These are phyloP conservation scores for Fusarium nodosum DNA, from an alignment of 2,329 filamentous ascomycete species.

Conservation along the genomic window DNA sequence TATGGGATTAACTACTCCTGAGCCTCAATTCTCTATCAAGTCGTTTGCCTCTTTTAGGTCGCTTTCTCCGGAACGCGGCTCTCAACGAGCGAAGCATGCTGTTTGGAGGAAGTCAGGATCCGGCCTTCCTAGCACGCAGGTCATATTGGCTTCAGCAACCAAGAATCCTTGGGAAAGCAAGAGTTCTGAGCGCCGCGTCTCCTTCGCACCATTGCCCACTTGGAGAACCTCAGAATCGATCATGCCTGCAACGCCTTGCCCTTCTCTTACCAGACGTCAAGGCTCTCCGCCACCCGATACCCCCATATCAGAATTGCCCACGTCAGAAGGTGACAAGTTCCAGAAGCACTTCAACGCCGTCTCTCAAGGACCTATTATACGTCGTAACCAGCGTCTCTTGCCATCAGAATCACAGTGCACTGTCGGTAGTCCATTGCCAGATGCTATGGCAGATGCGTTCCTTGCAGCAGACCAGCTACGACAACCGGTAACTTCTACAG, in stretches of 20 bases:
- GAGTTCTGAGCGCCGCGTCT: slow-evolving; percentile 53
- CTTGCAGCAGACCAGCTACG: slow-evolving; percentile 45
- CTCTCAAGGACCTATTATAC: slow-evolving; percentile 53
- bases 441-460: slow-evolving; percentile 48
- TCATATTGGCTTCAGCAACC: slow-evolving; percentile 54
- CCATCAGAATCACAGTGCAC: slow-evolving; percentile 59
- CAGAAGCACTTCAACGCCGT: slow-evolving; percentile 63
- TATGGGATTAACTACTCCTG: slow-evolving; percentile 59
- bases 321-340: slow-evolving; percentile 57
- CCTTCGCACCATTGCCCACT: slow-evolving; percentile 55
- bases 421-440: slow-evolving; percentile 43
- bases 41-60: slow-evolving; percentile 67
- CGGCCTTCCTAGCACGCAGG: slow-evolving; percentile 53
- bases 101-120: slow-evolving; percentile 44
- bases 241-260: slow-evolving; percentile 21
- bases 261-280: slow-evolving; percentile 41
- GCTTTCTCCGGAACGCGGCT: slow-evolving; percentile 59
- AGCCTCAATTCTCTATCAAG: slow-evolving; percentile 64
- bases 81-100: slow-evolving; percentile 28
- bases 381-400: slow-evolving; percentile 52
- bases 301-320: slow-evolving; percentile 53
- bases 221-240: slow-evolving; percentile 37
- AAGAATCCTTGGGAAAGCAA: slow-evolving; percentile 53
- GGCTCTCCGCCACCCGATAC: slow-evolving; percentile 62
- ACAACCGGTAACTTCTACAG: slow-evolving; percentile 12